These are phyloP conservation scores for Ogataea philodendri DNA, from an alignment of 805 yeast species.

Conservation along the genomic window DNA sequence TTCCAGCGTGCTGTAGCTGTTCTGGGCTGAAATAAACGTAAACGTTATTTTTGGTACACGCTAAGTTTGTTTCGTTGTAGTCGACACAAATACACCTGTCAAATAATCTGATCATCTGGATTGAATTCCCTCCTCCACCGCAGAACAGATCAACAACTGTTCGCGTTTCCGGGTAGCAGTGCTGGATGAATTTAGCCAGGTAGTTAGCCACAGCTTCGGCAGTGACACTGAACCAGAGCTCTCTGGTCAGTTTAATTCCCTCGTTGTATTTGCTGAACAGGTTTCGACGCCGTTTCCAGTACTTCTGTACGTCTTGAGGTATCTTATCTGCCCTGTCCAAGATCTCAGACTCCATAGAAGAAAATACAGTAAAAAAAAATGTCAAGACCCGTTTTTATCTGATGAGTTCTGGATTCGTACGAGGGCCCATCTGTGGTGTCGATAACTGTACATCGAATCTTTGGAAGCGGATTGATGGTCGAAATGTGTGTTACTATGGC, in stretches of 20 bases:
- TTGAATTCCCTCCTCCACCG: slow-evolving; percentile 87
- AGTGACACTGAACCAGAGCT: slow-evolving; percentile 86
- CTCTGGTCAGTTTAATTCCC: slow-evolving; percentile 66
- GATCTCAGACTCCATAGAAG: slow-evolving; percentile 13
- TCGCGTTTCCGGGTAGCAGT: slow-evolving; percentile 48
- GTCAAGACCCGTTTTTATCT: no score
- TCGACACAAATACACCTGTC: slow-evolving; percentile 62
- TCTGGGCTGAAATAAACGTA: slow-evolving; percentile 42
- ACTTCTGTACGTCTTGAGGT: slow-evolving; percentile 45
- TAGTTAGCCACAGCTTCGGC: slow-evolving; percentile 71
- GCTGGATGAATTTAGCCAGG: slow-evolving; percentile 50
- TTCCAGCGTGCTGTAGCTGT: slow-evolving; percentile 48
- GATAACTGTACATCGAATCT: slow-evolving; percentile 82
- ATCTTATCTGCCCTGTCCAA: slow-evolving; percentile 15
- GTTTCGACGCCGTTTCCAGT: slow-evolving; percentile 59
- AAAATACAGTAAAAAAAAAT: slow-evolving; percentile 1
- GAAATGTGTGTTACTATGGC: slow-evolving; percentile 82
- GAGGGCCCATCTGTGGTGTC: slow-evolving; percentile 85
- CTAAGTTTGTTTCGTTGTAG: slow-evolving; percentile 53
- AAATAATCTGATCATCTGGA: slow-evolving; percentile 66
- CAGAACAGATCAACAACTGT: slow-evolving; percentile 68
- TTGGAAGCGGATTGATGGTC: slow-evolving; percentile 74
- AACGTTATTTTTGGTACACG: slow-evolving; percentile 68
- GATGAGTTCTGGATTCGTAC: slow-evolving; percentile 32
- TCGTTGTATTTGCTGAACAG: slow-evolving; percentile 64